Percentiles rank a stretch among this genome's conserved stretches.
Conservation (phyloP, 1,284 basidiomycete genomes). For the Moesziomyces globuligerus region DNA sequence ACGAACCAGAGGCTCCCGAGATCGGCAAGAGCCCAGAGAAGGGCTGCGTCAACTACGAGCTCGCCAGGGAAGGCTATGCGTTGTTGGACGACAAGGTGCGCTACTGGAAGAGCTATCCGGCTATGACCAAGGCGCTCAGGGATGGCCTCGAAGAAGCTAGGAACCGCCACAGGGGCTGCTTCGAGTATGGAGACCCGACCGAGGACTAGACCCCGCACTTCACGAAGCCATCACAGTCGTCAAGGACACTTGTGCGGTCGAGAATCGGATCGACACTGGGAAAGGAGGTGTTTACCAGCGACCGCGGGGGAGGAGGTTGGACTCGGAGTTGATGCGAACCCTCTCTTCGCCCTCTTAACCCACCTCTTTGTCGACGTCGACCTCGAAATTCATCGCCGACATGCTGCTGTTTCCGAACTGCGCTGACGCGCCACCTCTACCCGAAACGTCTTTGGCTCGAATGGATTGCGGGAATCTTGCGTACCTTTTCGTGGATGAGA, state of each 20-base stretch:
- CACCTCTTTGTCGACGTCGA: constrained; percentile 54
- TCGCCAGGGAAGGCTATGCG: constrained; percentile 52
- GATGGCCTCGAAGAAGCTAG: constrained; percentile 49
- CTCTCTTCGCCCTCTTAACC: constrained; percentile 56
- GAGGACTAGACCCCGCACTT: constrained; percentile 24
- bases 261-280: too few species aligned
- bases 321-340: constrained; percentile 62
- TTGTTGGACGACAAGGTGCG: constrained; percentile 49
- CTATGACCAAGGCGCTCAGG: constrained; percentile 37
- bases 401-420: constrained; percentile 61
- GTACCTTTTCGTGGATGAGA: constrained; percentile 64
- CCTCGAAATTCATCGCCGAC: constrained; percentile 62
- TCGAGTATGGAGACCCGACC: constrained; percentile 57
- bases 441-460: too few species aligned
- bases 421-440: too few species aligned
- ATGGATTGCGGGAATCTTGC: too few species aligned
- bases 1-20: constrained; percentile 52
- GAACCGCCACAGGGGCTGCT: constrained; percentile 49
- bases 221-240: too few species aligned
- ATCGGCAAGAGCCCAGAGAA: constrained; percentile 42
- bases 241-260: too few species aligned
- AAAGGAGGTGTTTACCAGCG: constrained; percentile 33
- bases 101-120: constrained; percentile 53
- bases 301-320: constrained; percentile 59
- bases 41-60: constrained; percentile 55